Evolutionary conservation across 2,329 filamentous ascomycete species (phyloP).

Genomic region (Chaetomiaceae sp.): DNA sequence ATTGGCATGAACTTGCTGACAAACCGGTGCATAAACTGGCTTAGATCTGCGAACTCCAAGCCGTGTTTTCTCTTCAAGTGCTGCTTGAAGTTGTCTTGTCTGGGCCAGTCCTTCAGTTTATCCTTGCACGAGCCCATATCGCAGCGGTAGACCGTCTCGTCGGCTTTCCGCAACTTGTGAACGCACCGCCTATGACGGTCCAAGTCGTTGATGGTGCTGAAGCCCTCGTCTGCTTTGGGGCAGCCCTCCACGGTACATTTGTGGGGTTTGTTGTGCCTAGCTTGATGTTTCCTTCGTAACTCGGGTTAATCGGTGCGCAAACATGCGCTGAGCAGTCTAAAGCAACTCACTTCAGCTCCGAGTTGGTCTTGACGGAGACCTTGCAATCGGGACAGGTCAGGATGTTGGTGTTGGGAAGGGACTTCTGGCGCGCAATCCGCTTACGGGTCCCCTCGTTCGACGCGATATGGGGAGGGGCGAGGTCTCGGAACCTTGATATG

Average conservation of each 20-base stretch:
- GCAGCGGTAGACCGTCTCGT: constrained; percentile 54
- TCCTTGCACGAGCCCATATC: constrained; percentile 48
- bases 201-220: constrained; percentile 75
- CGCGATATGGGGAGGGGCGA: constrained; percentile 5
- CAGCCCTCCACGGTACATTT: constrained; percentile 56
- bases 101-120: constrained; percentile 67
- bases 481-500: constrained; percentile 24
- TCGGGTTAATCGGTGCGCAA: constrained; percentile 19
- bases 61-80: constrained; percentile 67
- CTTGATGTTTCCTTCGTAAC: constrained; percentile 61
- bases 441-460: constrained; percentile 1
- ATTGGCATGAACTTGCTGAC: neutral
- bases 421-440: constrained; percentile 8
- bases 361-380: constrained; percentile 42
- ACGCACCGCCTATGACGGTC: constrained; percentile 70
- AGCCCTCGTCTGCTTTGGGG: constrained; percentile 52
- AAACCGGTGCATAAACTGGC: constrained; percentile 30
- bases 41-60: constrained; percentile 34
- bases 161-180: constrained; percentile 43
- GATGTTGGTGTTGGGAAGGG: neutral
- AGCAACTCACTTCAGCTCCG: constrained; percentile 47
- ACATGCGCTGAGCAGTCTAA: neutral
- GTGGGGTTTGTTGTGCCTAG: constrained; percentile 63
- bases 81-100: constrained; percentile 79
- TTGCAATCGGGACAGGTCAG: constrained; percentile 31